Evolutionary conservation across 768 basidiomycete species (phyloP), one percentile per base, ranked within the genome.

Genomic region (Coprinopsis cinerea): DNA sequence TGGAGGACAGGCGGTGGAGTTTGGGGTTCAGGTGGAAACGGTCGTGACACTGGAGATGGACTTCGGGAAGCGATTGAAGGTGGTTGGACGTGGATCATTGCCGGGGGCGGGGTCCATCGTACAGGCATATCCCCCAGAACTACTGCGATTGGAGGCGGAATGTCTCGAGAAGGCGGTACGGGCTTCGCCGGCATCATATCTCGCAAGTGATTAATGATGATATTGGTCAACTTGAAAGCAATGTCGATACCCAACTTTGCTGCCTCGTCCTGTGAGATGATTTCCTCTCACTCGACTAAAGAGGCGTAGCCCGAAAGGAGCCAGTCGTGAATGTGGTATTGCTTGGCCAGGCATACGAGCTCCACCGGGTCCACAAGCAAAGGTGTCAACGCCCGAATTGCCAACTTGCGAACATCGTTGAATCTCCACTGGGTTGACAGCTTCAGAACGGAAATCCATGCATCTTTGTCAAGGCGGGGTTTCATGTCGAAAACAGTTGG

Each of bases 361-460:
- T 67, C 64, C 3, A 61, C 49, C 22, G 62, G 54, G 4, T 52
- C 53, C 15, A 63, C 49, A 2, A 53, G 24, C 2, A 48, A 15
- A 1, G 53, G 35, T 26, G 55, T 47, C 24, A 76, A 55, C 2
- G 56, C 48, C 2, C 60, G 14, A 13, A 69, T 57, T 4, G 69
- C 68, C 23, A 58, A 51, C 14, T 54, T 45, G 25, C 67, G 60
- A 25, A 72, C 45, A 13, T 50, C 39, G 17, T 59, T 51, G 42
- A 70, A 69, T 30, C 59, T 55, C 68, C 72, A 75, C 59, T 69
- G 66, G 5, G 55, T 64, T 7, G 73, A 57, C 18, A 75, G 57
- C 52, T 68, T 68, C 18, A 71, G 53, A 24, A 69, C 62, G 0
- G 67, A 61, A 14, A 65, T 54, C 75, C 74, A 73, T 40, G 61